A percentile compares a stretch with the other conserved stretches of the same genome.
Evolutionary conservation across 2,329 filamentous ascomycete genomes (phyloP).

Genomic region (Orbilia brochopaga): DNA sequence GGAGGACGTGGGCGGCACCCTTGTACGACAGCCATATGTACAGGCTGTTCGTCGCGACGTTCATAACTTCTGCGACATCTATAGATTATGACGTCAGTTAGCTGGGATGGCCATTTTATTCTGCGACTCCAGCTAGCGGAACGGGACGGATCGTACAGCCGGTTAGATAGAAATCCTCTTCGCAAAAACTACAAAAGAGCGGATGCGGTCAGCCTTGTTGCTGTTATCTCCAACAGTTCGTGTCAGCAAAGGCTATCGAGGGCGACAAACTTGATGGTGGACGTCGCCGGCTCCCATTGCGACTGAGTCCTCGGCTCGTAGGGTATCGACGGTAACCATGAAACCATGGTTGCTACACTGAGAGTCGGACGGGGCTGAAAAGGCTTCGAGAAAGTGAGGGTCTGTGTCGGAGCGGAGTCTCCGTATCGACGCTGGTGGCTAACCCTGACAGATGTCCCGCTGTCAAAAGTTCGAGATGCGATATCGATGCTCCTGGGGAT

Average conservation of each 20-base stretch:
- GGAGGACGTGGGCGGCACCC: constrained; percentile 75
- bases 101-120: constrained; percentile 4
- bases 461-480: not conserved
- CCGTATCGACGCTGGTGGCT: not conserved
- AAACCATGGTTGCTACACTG: constrained; percentile 16
- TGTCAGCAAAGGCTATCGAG: not conserved
- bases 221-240: not conserved
- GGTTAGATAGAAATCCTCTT: constrained; percentile 55
- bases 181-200: constrained; percentile 52
- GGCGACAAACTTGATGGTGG: constrained; percentile 53
- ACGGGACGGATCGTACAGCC: constrained; percentile 45
- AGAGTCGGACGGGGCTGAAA: not conserved
- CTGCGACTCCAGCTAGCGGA: not conserved
- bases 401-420: not conserved
- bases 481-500: not conserved
- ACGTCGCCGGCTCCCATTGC: constrained; percentile 53
- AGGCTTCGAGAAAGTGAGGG: constrained; percentile 4
- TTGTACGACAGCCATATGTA: constrained; percentile 79
- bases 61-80: constrained; percentile 57
- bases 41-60: constrained; percentile 79
- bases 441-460: not conserved
- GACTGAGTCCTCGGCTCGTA: constrained; percentile 51
- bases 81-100: not conserved
- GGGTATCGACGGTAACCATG: constrained; percentile 51
- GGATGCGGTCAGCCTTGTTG: constrained; percentile 1